Percentiles rank a stretch among this genome's conserved stretches.
Evolutionary conservation across 2,329 filamentous ascomycete genomes (phyloP).

Genomic region (Trichoderma asperellum): DNA sequence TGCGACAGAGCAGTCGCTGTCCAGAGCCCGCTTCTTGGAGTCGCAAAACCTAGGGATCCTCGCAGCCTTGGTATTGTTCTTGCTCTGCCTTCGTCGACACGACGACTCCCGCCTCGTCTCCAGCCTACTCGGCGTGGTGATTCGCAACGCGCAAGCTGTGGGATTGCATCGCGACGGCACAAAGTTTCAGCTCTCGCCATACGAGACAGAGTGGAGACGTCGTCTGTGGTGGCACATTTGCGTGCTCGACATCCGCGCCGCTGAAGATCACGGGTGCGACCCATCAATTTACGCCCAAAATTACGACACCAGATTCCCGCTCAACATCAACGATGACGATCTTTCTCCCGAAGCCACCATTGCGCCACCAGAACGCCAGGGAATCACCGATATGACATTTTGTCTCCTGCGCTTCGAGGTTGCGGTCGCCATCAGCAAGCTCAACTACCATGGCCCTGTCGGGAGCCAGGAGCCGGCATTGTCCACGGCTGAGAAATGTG

Average conservation of each 20-base stretch:
- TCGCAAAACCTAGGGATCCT: neutral
- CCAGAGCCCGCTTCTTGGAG: conserved; percentile 4
- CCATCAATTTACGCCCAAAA: neutral
- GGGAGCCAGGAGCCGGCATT: neutral
- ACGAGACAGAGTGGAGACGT: conserved; percentile 4
- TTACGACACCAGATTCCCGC: neutral
- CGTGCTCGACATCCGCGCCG: neutral
- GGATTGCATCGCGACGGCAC: conserved; percentile 11
- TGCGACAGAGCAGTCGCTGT: neutral
- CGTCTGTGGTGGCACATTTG: conserved; percentile 21
- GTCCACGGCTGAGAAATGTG: neutral
- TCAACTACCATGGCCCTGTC: conserved; percentile 20
- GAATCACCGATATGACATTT: conserved; percentile 29
- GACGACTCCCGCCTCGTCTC: conserved; percentile 1
- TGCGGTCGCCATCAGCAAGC: conserved; percentile 1
- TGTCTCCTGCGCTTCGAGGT: conserved; percentile 30
- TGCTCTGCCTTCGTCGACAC: conserved; percentile 7
- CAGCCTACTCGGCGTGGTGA: neutral
- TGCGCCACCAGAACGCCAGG: conserved; percentile 1
- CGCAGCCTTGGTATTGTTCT: conserved; percentile 7
- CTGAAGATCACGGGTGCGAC: conserved; percentile 2
- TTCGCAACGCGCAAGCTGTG: neutral
- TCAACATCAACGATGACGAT: conserved; percentile 24
- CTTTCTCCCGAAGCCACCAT: neutral
- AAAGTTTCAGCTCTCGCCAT: neutral